Conservation (phyloP, 176 grass and related monocot genomes). For the Raddia guianensis region DNA sequence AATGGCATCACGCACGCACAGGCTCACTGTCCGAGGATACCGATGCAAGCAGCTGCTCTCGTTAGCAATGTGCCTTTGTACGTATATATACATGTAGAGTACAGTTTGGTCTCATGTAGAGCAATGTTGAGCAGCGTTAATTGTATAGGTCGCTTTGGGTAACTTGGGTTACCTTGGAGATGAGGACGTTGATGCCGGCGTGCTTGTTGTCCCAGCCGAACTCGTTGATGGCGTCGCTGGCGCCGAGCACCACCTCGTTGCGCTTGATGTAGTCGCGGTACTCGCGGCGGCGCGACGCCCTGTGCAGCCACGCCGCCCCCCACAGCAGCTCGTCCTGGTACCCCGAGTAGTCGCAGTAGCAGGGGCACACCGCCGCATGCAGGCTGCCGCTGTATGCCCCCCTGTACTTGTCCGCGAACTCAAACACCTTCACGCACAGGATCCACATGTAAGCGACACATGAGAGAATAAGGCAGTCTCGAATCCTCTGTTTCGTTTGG, state of each 20-base stretch:
- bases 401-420: slow-evolving; percentile 72
- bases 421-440: slow-evolving; percentile 57
- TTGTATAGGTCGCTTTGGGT: too few relatives aligned
- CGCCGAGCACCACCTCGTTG: slow-evolving; percentile 80
- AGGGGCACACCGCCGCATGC: slow-evolving; percentile 72
- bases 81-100: too few relatives aligned
- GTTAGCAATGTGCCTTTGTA: too few relatives aligned
- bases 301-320: slow-evolving; percentile 94
- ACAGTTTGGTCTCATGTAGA: too few relatives aligned
- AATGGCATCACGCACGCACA: neutral
- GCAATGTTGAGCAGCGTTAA: too few relatives aligned
- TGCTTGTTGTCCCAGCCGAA: slow-evolving; percentile 99
- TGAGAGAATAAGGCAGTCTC: too few relatives aligned
- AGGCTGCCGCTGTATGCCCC: slow-evolving; percentile 87
- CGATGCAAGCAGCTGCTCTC: too few relatives aligned
- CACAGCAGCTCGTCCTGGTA: slow-evolving; percentile 98
- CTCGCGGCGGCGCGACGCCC: slow-evolving; percentile 59
- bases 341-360: slow-evolving; percentile 88
- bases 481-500: too few relatives aligned
- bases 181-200: slow-evolving; percentile 92
- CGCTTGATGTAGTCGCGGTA: slow-evolving; percentile 83
- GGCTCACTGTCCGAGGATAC: too few relatives aligned
- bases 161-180: slow-evolving; percentile 66
- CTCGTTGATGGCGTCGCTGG: slow-evolving; percentile 74
- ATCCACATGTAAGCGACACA: too few relatives aligned